These are phyloP conservation scores for Colletotrichum tamarilloi DNA, from an alignment of 2,329 filamentous ascomycete species.

Conservation along the genomic window DNA sequence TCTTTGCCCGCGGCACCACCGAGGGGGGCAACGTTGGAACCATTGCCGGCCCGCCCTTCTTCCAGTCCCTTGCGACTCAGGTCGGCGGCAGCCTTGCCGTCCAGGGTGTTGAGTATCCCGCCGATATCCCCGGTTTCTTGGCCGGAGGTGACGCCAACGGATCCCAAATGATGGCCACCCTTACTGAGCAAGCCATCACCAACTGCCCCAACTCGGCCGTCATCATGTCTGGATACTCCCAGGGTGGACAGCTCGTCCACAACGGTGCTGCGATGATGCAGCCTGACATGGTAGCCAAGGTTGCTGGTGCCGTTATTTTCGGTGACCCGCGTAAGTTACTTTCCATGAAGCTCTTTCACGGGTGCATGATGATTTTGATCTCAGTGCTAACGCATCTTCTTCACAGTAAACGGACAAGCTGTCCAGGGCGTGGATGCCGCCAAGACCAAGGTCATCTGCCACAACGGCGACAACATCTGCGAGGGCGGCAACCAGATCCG, in stretches of 20 bases:
- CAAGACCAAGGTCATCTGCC: conserved; percentile 43
- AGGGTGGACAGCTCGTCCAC: conserved; percentile 53
- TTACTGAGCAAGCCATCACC: conserved; percentile 45
- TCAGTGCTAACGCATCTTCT: not conserved
- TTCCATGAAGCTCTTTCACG: not conserved
- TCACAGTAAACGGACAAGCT: conserved; percentile 25
- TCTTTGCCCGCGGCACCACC: conserved; percentile 67
- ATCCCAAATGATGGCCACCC: conserved; percentile 51
- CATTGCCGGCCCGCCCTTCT: conserved; percentile 61
- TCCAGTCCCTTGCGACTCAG: conserved; percentile 52
- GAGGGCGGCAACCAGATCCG: conserved; percentile 42
- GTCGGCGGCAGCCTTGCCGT: conserved; percentile 59
- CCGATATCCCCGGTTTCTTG: conserved; percentile 56
- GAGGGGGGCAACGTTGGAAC: conserved; percentile 64
- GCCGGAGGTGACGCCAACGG: conserved; percentile 57
- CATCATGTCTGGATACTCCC: conserved; percentile 60
- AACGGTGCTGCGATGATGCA: conserved; percentile 51
- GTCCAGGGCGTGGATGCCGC: conserved; percentile 22
- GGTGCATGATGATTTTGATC: too few species aligned
- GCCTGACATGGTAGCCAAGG: conserved; percentile 46
- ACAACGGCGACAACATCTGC: conserved; percentile 47
- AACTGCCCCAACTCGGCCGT: conserved; percentile 58
- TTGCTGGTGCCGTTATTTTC: conserved; percentile 45
- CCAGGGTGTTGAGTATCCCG: conserved; percentile 66
- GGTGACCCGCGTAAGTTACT: conserved; percentile 39